Evolutionary conservation across 257 asterid genomes (phyloP), one percentile per base, ranked within the genome.

Genomic region (Prunella vulgaris): DNA sequence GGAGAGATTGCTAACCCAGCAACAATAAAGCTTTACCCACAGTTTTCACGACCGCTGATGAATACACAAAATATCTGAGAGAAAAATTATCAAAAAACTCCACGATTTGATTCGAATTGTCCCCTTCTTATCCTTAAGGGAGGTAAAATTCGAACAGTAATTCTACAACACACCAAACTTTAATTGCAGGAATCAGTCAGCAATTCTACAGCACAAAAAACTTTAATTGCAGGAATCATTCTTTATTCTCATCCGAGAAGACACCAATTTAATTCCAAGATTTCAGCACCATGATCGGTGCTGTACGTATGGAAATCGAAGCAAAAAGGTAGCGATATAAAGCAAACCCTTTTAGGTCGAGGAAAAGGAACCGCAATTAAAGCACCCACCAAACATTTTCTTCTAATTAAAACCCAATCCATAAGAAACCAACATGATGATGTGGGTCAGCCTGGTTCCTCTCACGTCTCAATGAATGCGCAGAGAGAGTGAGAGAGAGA

Each of bases 401-500:
- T 59, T 52, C 49, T 49, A 57, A 30, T 30, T 38, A 33, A 15
- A 49, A 49, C 69, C 74, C 74, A 28, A 56, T 63, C 76, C 74
- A 62, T 32, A 64, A 65, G 17, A 54, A 75, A 38, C 17, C 49
- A 27, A 30, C 48, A 40, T 17, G 70, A 73, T 62, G 74, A 48
- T 66, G 83, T 73, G 80, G 82, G 84, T 66, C 84, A 70, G 44
- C 68, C 66, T 38, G 46, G 33, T 24, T 21, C 15, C n/a, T 10
- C 71, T 49, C 65, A 46, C 6, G 30, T 20, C 63, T 22, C 79
- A 80, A 70, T 60, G 48, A 80, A 76, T 76, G 78, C 68, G 62
- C 22, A 76, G 69, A 73, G 72, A 68, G 76, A 60, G 68, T 27
- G 42, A 35, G 42, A 76, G 73, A 73, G 75, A 62, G 76, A 53